phyloP scores from a whole-genome alignment of 1,284 basidiomycete species.

The Cystobasidiaceae sp. region DNA sequence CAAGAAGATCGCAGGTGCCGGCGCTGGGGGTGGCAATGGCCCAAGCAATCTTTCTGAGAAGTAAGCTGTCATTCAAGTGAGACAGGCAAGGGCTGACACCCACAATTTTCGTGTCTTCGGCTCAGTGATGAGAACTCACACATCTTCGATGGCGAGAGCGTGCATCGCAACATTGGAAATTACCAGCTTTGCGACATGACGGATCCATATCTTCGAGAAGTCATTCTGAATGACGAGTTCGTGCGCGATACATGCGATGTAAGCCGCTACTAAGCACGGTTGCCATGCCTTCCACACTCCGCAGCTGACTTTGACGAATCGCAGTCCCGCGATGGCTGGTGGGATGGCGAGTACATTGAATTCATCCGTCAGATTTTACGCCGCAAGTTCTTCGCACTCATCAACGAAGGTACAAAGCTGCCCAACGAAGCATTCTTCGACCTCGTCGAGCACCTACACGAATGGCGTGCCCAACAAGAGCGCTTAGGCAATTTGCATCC shows the following conservation, averaged over 20 bases:
- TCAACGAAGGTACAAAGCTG: slow-evolving; percentile 50
- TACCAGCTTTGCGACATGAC: slow-evolving; percentile 89
- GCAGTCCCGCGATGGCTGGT: slow-evolving; percentile 81
- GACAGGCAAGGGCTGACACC: too few relatives aligned
- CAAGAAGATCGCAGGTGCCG: slow-evolving; percentile 26
- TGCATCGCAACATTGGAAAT: slow-evolving; percentile 75
- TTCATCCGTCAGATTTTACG: slow-evolving; percentile 77
- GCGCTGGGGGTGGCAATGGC: too few relatives aligned
- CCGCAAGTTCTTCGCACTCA: slow-evolving; percentile 76
- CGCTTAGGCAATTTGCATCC: too few relatives aligned
- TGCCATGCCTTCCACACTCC: not conserved
- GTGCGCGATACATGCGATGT: slow-evolving; percentile 67
- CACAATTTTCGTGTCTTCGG: not conserved
- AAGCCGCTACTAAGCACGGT: slow-evolving; percentile 38
- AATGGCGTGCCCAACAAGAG: not conserved
- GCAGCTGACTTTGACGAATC: not conserved
- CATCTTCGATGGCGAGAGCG: slow-evolving; percentile 77
- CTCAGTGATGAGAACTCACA: slow-evolving; percentile 53
- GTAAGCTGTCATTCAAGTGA: too few relatives aligned
- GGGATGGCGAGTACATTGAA: slow-evolving; percentile 64
- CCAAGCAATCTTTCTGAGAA: too few relatives aligned
- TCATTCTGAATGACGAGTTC: slow-evolving; percentile 68
- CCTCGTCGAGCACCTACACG: not conserved
- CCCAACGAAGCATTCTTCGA: slow-evolving; percentile 13
- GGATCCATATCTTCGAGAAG: slow-evolving; percentile 70